Evolutionary conservation across 805 yeast species (phyloP).

Genomic region (Candida insectorum): DNA sequence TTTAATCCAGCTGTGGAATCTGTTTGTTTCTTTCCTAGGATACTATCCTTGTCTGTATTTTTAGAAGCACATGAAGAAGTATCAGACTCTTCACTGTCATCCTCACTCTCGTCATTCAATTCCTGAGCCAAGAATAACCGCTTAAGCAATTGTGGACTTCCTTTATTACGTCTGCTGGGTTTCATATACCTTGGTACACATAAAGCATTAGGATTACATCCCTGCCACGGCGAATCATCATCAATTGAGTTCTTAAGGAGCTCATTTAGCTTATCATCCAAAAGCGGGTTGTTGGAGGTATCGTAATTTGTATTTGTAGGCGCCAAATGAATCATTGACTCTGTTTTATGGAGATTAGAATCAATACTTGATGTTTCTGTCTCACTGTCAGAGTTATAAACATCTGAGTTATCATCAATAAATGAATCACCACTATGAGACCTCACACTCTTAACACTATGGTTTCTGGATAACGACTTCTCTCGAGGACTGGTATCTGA

Average conservation of each 20-base stretch:
- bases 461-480: too few species aligned
- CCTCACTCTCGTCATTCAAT: slow-evolving; percentile 26
- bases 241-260: not conserved
- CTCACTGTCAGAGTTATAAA: slow-evolving; percentile 21
- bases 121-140: slow-evolving; percentile 68
- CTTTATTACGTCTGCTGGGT: slow-evolving; percentile 43
- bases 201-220: slow-evolving; percentile 34
- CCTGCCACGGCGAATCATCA: slow-evolving; percentile 21
- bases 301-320: slow-evolving; percentile 6
- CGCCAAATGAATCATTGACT: slow-evolving; percentile 5
- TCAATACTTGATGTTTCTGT: slow-evolving; percentile 4
- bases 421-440: not conserved
- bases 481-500: too few species aligned
- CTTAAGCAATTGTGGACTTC: slow-evolving; percentile 44
- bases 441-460: too few species aligned
- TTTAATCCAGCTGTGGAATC: not conserved
- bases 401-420: slow-evolving; percentile 14
- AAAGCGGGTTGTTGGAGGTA: slow-evolving; percentile 1
- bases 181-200: slow-evolving; percentile 55
- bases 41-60: not conserved
- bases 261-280: slow-evolving; percentile 1
- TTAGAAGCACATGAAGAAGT: not conserved
- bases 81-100: slow-evolving; percentile 1
- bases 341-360: slow-evolving; percentile 2
- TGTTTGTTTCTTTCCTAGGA: not conserved